Conservation (phyloP, 1,284 basidiomycete genomes). For the Xerocomus amazonicus region DNA sequence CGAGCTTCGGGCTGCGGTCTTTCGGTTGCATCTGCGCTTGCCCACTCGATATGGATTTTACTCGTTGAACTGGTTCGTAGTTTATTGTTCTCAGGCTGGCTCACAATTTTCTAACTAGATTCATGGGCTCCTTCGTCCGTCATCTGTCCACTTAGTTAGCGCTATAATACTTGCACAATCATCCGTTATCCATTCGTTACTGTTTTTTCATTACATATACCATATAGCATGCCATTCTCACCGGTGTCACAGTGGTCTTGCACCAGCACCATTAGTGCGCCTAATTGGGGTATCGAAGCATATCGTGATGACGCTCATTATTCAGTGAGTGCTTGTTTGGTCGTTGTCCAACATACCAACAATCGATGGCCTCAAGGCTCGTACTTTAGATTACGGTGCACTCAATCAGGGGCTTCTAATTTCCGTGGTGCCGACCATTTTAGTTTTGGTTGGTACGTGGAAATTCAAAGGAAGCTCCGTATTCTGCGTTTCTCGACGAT, state of each 20-base stretch:
- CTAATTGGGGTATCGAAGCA: conserved; percentile 16
- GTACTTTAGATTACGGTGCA: conserved; percentile 18
- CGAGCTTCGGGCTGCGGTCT: conserved; percentile 3
- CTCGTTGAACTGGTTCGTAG: conserved; percentile 25
- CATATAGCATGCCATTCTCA: conserved; percentile 4
- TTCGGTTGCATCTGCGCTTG: conserved; percentile 19
- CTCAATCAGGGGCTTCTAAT: conserved; percentile 14
- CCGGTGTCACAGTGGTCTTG: conserved; percentile 2
- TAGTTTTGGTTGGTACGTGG: conserved; percentile 13
- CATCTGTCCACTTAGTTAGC: conserved; percentile 21
- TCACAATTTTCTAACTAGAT: conserved; percentile 14
- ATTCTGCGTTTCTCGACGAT: conserved; percentile 13
- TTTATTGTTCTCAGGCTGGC: background rate
- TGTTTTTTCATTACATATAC: conserved; percentile 10
- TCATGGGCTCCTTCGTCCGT: conserved; percentile 15
- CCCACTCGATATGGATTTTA: conserved; percentile 16
- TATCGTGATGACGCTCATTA: conserved; percentile 14
- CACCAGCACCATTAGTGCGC: conserved; percentile 3
- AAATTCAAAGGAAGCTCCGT: background rate
- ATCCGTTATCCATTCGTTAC: conserved; percentile 11
- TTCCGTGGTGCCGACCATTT: conserved; percentile 9
- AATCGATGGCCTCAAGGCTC: background rate
- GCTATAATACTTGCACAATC: conserved; percentile 22
- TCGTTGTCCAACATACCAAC: background rate
- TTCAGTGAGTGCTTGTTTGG: conserved; percentile 15